A percentile compares a stretch with the other conserved stretches of the same genome.
phyloP scores from a whole-genome alignment of 176 grass and related monocot species.

The Avena insularis region DNA sequence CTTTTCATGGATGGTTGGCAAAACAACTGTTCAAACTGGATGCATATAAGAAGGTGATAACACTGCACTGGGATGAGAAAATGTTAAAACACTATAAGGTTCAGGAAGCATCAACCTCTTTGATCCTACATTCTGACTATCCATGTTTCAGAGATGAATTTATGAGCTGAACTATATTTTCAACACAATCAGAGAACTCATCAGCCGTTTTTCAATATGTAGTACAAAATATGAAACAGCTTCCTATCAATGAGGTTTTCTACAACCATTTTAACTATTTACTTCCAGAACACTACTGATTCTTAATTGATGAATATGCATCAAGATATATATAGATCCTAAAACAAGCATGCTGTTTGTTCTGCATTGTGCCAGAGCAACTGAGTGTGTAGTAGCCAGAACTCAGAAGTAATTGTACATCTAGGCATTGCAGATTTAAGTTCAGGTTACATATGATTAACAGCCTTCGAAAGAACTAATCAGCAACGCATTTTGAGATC shows the following conservation, averaged over 20 bases:
- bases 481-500: background rate
- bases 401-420: background rate
- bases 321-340: background rate
- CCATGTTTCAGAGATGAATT: background rate
- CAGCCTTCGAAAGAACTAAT: background rate
- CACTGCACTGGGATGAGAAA: background rate
- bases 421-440: background rate
- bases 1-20: background rate
- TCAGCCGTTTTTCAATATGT: background rate
- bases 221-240: conserved; percentile 21
- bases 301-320: background rate
- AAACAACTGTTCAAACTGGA: conserved; percentile 21
- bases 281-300: background rate
- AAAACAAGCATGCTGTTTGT: background rate
- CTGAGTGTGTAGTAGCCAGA: background rate
- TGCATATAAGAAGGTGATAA: background rate
- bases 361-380: conserved; percentile 25
- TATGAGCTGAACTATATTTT: conserved; percentile 2
- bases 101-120: background rate
- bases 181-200: background rate
- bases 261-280: background rate
- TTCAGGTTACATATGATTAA: conserved; percentile 16
- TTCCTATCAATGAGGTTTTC: background rate
- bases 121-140: background rate
- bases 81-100: conserved; percentile 1